Evolutionary conservation across 108 stramenopile species (phyloP), one percentile per base, ranked within the genome.

Genomic region (Skeletonema menzelii): DNA sequence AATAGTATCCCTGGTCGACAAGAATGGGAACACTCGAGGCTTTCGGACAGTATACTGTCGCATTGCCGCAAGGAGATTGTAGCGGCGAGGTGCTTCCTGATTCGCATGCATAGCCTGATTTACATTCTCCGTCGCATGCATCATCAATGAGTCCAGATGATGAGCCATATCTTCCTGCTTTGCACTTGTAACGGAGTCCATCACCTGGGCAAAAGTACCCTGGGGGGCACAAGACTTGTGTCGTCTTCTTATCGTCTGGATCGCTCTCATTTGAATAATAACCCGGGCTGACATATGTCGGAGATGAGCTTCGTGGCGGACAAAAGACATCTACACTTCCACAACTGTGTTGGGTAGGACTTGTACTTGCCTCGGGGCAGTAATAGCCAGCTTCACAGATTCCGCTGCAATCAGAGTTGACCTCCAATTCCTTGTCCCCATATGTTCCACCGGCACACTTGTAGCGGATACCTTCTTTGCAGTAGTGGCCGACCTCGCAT

Each of bases 21-120:
- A 65, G 49, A 1, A 17, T 4, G 22, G 77, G 77, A 12, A 31
- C 3, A 5, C 0, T 40, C 35, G 77, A 79, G 56, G 65, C 77
- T 27, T 53, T 20, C 11, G 77, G 69, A 34, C 77, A 79, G 24
- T 60, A 64, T 14, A 79, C 77, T 11, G 77, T 72, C 7, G 49
- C 37, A 31, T 79, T 79, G 31, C 77, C 77, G 56, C 77, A 79
- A 1, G 77, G 77, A 17, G 20, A 35, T 67, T 79, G 77, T 8
- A 40, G 37, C 12, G 65, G 56, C 19, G 70, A 79, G 6, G 67
- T 40, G 42, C 77, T 79, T 27, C 53, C 77, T 24, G 17, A 5
- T 38, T 47, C 34, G 44, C 77, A 79, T 35, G 34, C 72, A 42
- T 72, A 72, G 24, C 77, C 77, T 19, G 65, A 65, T 7, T 31